Conservation (phyloP, 192 early-diverging fungal species). For the Rhizoclosmatium sp. region DNA sequence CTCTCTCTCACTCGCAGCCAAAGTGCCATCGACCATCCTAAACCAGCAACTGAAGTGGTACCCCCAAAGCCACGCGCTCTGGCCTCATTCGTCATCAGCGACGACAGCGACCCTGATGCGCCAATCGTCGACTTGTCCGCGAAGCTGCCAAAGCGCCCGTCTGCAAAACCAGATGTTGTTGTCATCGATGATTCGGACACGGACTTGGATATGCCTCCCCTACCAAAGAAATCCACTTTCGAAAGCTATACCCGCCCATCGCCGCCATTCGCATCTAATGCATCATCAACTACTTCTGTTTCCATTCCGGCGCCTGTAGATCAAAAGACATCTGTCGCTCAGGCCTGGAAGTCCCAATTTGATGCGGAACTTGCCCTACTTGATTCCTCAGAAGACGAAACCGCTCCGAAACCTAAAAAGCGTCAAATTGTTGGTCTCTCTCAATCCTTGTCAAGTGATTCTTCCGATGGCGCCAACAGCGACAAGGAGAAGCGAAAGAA, state of each 20-base stretch:
- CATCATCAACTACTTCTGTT: neutral
- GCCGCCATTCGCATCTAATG: neutral
- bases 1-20: neutral
- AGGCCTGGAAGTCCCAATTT: neutral
- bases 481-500: neutral
- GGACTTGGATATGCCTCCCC: neutral
- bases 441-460: neutral
- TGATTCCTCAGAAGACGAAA: neutral
- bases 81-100: neutral
- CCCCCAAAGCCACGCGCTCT: neutral
- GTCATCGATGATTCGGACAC: constrained; percentile 15
- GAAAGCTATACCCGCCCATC: neutral
- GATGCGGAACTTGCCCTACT: neutral
- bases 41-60: neutral
- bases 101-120: neutral
- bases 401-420: neutral
- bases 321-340: no score
- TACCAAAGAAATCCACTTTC: no score
- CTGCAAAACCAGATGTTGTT: neutral
- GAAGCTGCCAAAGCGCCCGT: no score
- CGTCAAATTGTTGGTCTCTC: neutral
- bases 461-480: neutral
- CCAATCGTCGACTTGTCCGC: neutral
- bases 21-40: neutral
- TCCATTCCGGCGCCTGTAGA: neutral